Conservation (phyloP, 1,284 basidiomycete species). For the Cryptococcus amylolentus region DNA sequence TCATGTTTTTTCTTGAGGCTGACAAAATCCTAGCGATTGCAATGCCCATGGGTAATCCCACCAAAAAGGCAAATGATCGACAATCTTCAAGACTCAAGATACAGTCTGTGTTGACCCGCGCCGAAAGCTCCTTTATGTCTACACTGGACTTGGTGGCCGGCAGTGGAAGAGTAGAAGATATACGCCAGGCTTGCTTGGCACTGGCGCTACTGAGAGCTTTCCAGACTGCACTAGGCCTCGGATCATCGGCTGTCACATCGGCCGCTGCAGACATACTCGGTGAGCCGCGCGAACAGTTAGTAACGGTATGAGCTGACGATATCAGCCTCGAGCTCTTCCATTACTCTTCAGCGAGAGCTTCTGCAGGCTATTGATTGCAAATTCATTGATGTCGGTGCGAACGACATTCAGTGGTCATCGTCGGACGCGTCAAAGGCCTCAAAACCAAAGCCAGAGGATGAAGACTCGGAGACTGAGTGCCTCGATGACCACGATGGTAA, state of each 20-base stretch:
- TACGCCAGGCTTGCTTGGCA: conserved; percentile 68
- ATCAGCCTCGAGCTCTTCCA: conserved; percentile 56
- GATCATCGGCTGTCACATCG: conserved; percentile 54
- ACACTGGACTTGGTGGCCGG: conserved; percentile 60
- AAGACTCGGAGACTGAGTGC: conserved; percentile 35
- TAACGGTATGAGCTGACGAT: conserved; percentile 51
- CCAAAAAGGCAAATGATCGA: conserved; percentile 49
- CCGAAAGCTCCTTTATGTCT: conserved; percentile 67
- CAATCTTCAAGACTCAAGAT: conserved; percentile 59
- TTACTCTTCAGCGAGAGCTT: conserved; percentile 72
- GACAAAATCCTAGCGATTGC: conserved; percentile 63
- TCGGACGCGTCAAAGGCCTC: conserved; percentile 39
- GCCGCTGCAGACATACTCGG: conserved; percentile 65
- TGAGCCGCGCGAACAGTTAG: conserved; percentile 43
- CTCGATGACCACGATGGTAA: conserved; percentile 46
- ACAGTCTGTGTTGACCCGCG: conserved; percentile 59
- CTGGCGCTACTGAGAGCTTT: conserved; percentile 69
- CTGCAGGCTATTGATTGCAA: conserved; percentile 52
- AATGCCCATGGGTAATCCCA: conserved; percentile 72
- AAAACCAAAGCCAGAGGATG: not conserved
- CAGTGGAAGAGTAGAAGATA: conserved; percentile 63
- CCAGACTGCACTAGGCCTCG: conserved; percentile 71
- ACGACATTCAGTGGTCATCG: conserved; percentile 68
- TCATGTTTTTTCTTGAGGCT: not conserved
- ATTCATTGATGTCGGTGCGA: conserved; percentile 50